Evolutionary conservation across 768 basidiomycete species (phyloP).

Genomic region (Solioccasus polychromus): DNA sequence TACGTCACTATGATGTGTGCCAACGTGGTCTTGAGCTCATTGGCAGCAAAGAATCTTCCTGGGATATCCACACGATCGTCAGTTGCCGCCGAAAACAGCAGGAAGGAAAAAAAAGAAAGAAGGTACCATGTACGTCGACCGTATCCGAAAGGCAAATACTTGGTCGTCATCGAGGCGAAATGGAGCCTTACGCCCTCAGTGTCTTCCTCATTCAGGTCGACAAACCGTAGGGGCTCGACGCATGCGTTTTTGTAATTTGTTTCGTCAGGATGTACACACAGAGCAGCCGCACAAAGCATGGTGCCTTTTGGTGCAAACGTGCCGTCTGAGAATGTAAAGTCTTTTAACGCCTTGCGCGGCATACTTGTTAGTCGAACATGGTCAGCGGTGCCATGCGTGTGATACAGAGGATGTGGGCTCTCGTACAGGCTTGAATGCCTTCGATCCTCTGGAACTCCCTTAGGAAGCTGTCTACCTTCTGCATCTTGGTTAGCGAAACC

Average conservation of each 20-base stretch:
- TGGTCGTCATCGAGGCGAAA: constrained; percentile 25
- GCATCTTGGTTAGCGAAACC: constrained; percentile 24
- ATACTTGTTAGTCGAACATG: constrained; percentile 22
- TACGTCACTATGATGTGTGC: constrained; percentile 4
- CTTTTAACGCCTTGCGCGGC: constrained; percentile 31
- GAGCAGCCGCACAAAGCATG: constrained; percentile 23
- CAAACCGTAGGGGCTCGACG: neutral
- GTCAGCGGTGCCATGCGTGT: neutral
- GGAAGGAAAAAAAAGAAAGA: no score
- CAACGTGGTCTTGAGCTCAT: constrained; percentile 7
- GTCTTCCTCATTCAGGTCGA: neutral
- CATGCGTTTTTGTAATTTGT: constrained; percentile 32
- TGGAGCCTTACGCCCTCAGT: neutral
- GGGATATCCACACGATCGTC: neutral
- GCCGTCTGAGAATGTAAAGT: constrained; percentile 37
- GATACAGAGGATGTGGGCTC: neutral
- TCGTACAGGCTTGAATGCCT: constrained; percentile 25
- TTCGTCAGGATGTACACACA: constrained; percentile 21
- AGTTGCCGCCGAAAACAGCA: no score
- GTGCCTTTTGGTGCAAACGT: constrained; percentile 34
- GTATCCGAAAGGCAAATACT: constrained; percentile 37
- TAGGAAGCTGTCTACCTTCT: constrained; percentile 39
- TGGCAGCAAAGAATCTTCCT: constrained; percentile 7
- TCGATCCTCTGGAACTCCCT: constrained; percentile 34
- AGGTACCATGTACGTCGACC: constrained; percentile 20